These are phyloP conservation scores for Backusella australiensis DNA, from an alignment of 192 early-diverging fungal species.

Conservation along the genomic window DNA sequence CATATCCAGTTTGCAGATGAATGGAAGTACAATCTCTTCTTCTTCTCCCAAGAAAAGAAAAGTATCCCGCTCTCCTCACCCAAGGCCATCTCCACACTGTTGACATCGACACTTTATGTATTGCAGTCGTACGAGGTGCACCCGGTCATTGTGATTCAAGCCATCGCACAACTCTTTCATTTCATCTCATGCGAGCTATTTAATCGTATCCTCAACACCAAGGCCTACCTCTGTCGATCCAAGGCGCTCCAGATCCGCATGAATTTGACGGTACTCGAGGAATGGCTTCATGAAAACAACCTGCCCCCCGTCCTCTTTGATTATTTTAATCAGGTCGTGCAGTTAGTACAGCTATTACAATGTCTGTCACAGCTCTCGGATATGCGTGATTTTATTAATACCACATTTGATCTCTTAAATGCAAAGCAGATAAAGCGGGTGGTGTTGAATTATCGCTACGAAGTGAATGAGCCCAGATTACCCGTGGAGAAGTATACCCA, in stretches of 20 bases:
- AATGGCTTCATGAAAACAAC: slow-evolving; percentile 77
- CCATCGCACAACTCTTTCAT: slow-evolving; percentile 76
- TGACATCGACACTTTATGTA: slow-evolving; percentile 65
- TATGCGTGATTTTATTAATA: slow-evolving; percentile 73
- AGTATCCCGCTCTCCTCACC: slow-evolving; percentile 48
- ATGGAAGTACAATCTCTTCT: slow-evolving; percentile 34
- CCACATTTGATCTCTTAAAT: slow-evolving; percentile 67
- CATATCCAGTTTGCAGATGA: slow-evolving; percentile 57
- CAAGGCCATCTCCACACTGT: slow-evolving; percentile 65
- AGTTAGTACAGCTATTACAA: slow-evolving; percentile 81
- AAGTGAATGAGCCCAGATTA: slow-evolving; percentile 77
- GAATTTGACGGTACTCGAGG: slow-evolving; percentile 77
- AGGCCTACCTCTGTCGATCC: slow-evolving; percentile 71
- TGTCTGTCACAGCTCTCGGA: slow-evolving; percentile 73
- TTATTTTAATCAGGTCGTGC: slow-evolving; percentile 70
- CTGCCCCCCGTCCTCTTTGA: slow-evolving; percentile 34
- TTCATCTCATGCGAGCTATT: slow-evolving; percentile 76
- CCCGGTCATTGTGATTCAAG: slow-evolving; percentile 66
- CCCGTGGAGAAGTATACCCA: slow-evolving; percentile 74
- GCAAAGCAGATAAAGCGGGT: slow-evolving; percentile 70
- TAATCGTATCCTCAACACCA: slow-evolving; percentile 80
- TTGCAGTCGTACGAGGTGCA: slow-evolving; percentile 77
- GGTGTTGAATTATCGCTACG: slow-evolving; percentile 82
- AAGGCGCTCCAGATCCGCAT: slow-evolving; percentile 83
- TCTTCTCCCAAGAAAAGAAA: slow-evolving; percentile 4